phyloP scores from a whole-genome alignment of 306 rosid genomes.

The Pyrus pyrifolia region DNA sequence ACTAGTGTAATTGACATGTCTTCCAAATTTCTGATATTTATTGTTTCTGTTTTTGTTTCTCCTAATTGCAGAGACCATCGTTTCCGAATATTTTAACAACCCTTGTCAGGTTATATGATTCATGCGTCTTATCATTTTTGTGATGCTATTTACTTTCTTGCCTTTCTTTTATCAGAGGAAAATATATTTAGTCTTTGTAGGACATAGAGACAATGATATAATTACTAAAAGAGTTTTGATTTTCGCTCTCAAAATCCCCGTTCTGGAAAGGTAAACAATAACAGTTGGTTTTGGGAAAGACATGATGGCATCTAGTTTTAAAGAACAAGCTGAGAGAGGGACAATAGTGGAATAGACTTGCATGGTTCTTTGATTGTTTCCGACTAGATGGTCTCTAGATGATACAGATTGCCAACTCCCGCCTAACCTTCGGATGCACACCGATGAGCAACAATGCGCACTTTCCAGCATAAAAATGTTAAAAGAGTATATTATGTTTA shows the following conservation, averaged over 20 bases:
- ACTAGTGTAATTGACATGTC: background rate
- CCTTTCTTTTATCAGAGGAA: background rate
- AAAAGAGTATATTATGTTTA: background rate
- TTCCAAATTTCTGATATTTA: conserved; percentile 23
- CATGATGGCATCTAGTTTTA: background rate
- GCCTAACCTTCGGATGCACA: background rate
- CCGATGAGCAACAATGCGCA: background rate
- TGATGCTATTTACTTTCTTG: background rate
- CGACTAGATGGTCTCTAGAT: background rate
- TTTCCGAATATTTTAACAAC: conserved; percentile 34
- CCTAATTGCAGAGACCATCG: conserved; percentile 54
- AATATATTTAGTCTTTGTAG: background rate
- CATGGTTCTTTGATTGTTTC: background rate
- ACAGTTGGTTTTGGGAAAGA: background rate
- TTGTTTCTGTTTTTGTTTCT: conserved; percentile 11
- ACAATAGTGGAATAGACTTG: background rate
- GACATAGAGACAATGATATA: background rate
- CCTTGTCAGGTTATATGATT: conserved; percentile 62
- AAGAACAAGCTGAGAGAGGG: background rate
- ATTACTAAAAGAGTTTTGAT: background rate
- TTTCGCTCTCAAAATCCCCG: background rate
- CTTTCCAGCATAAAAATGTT: background rate
- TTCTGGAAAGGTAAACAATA: background rate
- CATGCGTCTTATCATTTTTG: conserved; percentile 9
- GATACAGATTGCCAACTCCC: background rate